Evolutionary conservation across 257 asterid genomes (phyloP), one percentile per base, ranked within the genome.

Genomic region (Ligustrum vulgare): DNA sequence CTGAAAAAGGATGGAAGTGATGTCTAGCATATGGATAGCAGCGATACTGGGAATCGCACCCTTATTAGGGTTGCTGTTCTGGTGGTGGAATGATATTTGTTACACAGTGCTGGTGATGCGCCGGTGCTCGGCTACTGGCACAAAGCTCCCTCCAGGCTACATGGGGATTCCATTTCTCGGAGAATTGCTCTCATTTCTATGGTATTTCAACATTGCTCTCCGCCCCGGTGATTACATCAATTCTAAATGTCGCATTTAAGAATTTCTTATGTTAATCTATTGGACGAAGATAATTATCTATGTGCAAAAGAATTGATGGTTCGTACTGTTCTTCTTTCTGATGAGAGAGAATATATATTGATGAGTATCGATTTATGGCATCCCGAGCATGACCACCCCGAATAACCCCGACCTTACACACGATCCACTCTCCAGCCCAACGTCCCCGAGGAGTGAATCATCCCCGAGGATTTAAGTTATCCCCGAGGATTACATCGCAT

Each of bases 1-100:
- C 12, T n/a, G 13, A 22, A 35, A 23, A 16, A 75, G 62, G 62
- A 78, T 82, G 80, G 86, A 79, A 62, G 25, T 58, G 39, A 18
- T 73, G 69, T 56, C 20, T 56, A 77, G 79, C 66, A 56, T 80
- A 22, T 79, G 84, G 84, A 75, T 72, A 60, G 83, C 79, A 5
- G 63, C 77, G 77, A 66, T 45, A 45, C 31, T 75, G 1, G 80
- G 78, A 11, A 8, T 80, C 41, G 20, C 78, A 62, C 51, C 83
- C 22, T 25, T 82, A 20, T 37, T 77, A 4, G 89, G 51, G 68
- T 69, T 78, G 75, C 33, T 81, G 11, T 45, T 84, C 72, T 83
- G 84, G 84, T 79, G 84, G 85, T 87, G 91, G 90, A 89, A 87
- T 67, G 93, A 89, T 43, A 75, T 64, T 6, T 69, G 84, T 85